A percentile compares a stretch with the other conserved stretches of the same genome.
Evolutionary conservation across 78 protist genomes (phyloP).

Genomic region (Polysphondylium violaceum): DNA sequence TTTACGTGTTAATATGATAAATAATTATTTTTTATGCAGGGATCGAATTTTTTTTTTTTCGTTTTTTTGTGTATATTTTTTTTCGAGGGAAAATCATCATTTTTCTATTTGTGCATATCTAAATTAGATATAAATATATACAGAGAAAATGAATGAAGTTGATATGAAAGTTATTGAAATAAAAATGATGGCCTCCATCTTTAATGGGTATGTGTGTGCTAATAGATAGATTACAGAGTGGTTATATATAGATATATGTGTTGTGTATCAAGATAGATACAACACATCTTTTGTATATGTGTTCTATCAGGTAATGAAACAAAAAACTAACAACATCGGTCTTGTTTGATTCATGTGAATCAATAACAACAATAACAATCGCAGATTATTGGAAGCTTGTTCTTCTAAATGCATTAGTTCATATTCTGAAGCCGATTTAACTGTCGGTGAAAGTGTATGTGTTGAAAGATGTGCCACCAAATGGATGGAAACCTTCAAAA

Average conservation of each 20-base stretch:
- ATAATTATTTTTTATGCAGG: too few relatives aligned
- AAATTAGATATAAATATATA: neutral
- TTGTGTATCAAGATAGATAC: neutral
- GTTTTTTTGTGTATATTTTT: too few relatives aligned
- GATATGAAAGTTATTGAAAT: constrained; percentile 37
- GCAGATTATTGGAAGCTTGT: constrained; percentile 34
- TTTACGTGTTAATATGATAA: too few relatives aligned
- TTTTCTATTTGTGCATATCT: neutral
- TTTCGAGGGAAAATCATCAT: too few relatives aligned
- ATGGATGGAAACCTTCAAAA: constrained; percentile 56
- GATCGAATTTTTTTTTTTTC: too few relatives aligned
- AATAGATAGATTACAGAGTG: too few relatives aligned
- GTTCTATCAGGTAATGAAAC: neutral
- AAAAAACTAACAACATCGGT: too few relatives aligned
- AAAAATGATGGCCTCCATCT: constrained; percentile 33
- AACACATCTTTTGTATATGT: neutral
- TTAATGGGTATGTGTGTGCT: constrained; percentile 3
- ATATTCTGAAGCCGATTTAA: constrained; percentile 47
- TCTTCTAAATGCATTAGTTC: constrained; percentile 39
- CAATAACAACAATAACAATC: neutral
- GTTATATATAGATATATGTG: too few relatives aligned
- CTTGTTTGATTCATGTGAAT: neutral
- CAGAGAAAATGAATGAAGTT: constrained; percentile 28
- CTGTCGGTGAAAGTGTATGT: constrained; percentile 45
- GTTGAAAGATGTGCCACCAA: constrained; percentile 58